Percentiles rank a stretch among this genome's conserved stretches.
These are phyloP conservation scores for Phytophthora meadii DNA, from an alignment of 352 stramenopile genomes.

Conservation along the genomic window DNA sequence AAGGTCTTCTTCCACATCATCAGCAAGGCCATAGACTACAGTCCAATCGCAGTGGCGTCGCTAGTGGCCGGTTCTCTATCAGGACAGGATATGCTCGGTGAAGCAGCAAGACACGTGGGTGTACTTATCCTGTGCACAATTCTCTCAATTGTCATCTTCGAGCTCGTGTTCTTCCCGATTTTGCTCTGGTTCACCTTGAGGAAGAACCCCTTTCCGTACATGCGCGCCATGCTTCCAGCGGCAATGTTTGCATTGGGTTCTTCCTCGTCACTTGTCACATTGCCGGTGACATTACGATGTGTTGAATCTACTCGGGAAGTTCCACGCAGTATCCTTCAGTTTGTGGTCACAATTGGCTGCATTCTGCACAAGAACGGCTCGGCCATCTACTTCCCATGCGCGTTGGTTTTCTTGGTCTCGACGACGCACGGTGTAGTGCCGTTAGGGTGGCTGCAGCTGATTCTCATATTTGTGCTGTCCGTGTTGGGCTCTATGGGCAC, in stretches of 20 bases:
- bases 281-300: conserved; percentile 73
- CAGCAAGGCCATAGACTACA: conserved; percentile 68
- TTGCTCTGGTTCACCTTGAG: conserved; percentile 52
- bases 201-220: conserved; percentile 67
- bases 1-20: conserved; percentile 78
- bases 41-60: conserved; percentile 69
- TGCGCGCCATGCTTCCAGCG: conserved; percentile 67
- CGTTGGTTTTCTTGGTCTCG: conserved; percentile 71
- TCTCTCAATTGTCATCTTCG: conserved; percentile 51
- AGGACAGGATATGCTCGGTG: conserved; percentile 47
- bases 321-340: conserved; percentile 60
- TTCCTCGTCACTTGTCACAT: conserved; percentile 68
- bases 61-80: conserved; percentile 72
- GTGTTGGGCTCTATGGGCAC: conserved; percentile 67
- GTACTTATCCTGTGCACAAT: conserved; percentile 66
- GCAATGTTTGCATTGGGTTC: conserved; percentile 73
- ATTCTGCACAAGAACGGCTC: conserved; percentile 83
- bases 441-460: conserved; percentile 53
- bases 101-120: conserved; percentile 57
- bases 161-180: conserved; percentile 63
- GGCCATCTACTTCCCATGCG: conserved; percentile 75
- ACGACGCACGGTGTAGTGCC: conserved; percentile 47
- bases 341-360: conserved; percentile 76
- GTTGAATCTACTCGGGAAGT: conserved; percentile 69
- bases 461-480: conserved; percentile 70